These are phyloP conservation scores for Nakaseomyces bracarensis DNA, from an alignment of 1,139 yeast species.

Conservation along the genomic window DNA sequence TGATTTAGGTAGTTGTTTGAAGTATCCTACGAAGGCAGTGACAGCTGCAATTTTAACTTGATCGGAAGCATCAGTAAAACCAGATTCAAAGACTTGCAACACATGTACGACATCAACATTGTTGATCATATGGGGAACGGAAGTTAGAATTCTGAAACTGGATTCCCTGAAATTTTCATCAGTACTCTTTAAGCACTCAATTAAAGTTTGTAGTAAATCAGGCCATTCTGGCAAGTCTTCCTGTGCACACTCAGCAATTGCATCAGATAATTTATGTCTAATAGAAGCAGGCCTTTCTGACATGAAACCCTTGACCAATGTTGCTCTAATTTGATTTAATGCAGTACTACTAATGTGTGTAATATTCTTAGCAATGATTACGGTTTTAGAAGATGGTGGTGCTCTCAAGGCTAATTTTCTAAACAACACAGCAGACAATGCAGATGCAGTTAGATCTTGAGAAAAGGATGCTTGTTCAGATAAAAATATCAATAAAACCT, in stretches of 20 bases:
- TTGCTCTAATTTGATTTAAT: constrained; percentile 52
- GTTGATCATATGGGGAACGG: constrained; percentile 74
- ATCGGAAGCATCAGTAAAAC: constrained; percentile 71
- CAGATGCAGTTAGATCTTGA: constrained; percentile 29
- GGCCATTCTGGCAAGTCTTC: constrained; percentile 62
- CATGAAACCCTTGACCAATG: constrained; percentile 65
- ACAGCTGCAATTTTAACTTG: constrained; percentile 87
- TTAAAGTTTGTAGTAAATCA: constrained; percentile 65
- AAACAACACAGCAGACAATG: constrained; percentile 72
- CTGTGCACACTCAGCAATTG: constrained; percentile 84
- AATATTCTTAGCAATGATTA: constrained; percentile 68
- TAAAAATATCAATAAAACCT: constrained; percentile 62
- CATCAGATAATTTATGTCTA: constrained; percentile 89
- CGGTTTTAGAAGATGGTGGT: constrained; percentile 37
- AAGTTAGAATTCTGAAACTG: constrained; percentile 78
- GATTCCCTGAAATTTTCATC: constrained; percentile 80
- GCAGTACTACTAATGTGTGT: constrained; percentile 59
- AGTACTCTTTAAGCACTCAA: constrained; percentile 54
- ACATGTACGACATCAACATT: constrained; percentile 47
- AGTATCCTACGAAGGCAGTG: constrained; percentile 84
- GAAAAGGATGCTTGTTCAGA: constrained; percentile 64
- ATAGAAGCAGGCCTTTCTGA: constrained; percentile 55
- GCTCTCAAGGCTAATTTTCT: constrained; percentile 79
- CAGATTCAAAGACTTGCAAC: constrained; percentile 64
- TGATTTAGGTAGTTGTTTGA: constrained; percentile 68